Evolutionary conservation across 306 rosid species (phyloP), one percentile per base, ranked within the genome.

Genomic region (Pterocarpus macrocarpus): DNA sequence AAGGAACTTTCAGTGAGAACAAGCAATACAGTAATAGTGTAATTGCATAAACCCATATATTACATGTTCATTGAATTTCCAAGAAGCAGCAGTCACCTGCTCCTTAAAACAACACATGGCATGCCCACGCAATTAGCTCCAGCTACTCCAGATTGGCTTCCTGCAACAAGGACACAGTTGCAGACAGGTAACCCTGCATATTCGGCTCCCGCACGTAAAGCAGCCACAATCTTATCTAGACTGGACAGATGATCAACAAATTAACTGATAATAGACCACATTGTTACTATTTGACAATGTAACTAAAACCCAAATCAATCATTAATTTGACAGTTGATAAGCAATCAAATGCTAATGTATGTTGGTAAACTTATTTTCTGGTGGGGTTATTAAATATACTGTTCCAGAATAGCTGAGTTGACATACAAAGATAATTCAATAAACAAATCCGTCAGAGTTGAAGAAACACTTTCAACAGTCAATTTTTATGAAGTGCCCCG

Each of bases 161-260:
- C 99, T 41, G 99, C 96, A 80, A 95, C 73, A 34, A 95, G 93
- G 83, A 95, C 87, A 73, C 97, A 95, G 65, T 88, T 81, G 85
- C 83, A 13, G 78, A 90, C 88, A 59, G 98, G 91, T 74, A 82
- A 14, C 57, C 92, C 87, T 4, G 92, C 93, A 87, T 32, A 78
- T 85, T 95, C 99, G 11, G 99, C 97, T 85, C 99, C 99, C 2
- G 98, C 99, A 36, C 90, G 90, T 75, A 95, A 89, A 30, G 98
- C 88, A 86, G 93, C 80, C 71, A 89, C 89, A 77, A 90, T 89
- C 90, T 93, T 93, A 71, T 84, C 90, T 81, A 84, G 84, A 80
- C 99, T 93, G 97, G 50, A 85, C 47, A 86, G 33, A 86, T 56
- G 80, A 77, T 78, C 76, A 80, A 66, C 62, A 75, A 76, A 63